Evolutionary conservation across 2,329 filamentous ascomycete genomes (phyloP).

Genomic region (Colletotrichum trifolii): DNA sequence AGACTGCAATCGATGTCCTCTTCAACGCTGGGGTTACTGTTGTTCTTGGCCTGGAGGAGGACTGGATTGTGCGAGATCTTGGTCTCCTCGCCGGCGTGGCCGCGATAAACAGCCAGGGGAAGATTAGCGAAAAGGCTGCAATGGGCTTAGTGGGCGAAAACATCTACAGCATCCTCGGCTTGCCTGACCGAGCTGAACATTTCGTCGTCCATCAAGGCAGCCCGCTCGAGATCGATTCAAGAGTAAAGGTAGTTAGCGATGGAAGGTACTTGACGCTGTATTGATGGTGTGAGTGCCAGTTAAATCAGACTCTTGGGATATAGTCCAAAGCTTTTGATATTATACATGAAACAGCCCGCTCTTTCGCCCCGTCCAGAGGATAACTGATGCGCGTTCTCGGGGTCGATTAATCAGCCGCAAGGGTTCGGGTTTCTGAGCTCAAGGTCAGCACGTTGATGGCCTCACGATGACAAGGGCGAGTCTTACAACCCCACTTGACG

Average conservation of each 20-base stretch:
- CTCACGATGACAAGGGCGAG: conserved; percentile 33
- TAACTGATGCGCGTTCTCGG: too few species aligned
- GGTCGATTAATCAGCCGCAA: too few species aligned
- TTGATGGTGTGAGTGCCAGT: background rate
- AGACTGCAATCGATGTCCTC: conserved; percentile 68
- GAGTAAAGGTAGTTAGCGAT: conserved; percentile 63
- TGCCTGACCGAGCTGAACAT: conserved; percentile 51
- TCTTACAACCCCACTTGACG: conserved; percentile 19
- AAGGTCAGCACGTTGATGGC: too few species aligned
- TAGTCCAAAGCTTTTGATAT: too few species aligned
- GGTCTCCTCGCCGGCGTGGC: conserved; percentile 70
- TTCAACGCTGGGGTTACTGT: conserved; percentile 67
- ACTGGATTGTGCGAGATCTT: conserved; percentile 71
- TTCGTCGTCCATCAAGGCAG: conserved; percentile 73
- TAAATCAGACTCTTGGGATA: background rate
- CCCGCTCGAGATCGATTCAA: conserved; percentile 69
- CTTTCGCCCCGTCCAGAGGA: rapidly evolving
- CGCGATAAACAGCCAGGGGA: conserved; percentile 65
- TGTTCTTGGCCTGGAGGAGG: conserved; percentile 69
- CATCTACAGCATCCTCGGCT: conserved; percentile 66
- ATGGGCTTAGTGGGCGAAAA: conserved; percentile 67
- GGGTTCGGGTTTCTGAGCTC: too few species aligned
- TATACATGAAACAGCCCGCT: too few species aligned
- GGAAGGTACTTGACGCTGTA: conserved; percentile 43
- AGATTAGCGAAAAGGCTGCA: conserved; percentile 64